Evolutionary conservation across 495 filamentous ascomycete genomes (phyloP).

Genomic region (Neurospora sp.): DNA sequence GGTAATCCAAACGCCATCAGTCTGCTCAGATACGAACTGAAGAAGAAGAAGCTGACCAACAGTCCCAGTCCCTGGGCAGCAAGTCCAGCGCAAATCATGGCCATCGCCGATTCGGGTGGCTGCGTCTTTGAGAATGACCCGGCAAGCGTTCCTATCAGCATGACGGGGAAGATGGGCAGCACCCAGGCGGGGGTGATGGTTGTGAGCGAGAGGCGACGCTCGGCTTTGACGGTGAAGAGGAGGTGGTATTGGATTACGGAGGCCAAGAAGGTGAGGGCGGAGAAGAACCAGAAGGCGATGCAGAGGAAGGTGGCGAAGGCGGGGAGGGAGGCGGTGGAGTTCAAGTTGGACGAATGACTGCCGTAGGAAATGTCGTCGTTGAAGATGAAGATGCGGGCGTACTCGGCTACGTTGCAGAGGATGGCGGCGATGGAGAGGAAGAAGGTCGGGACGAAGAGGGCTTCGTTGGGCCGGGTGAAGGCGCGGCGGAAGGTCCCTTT

Average conservation of each 20-base stretch:
- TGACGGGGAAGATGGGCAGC: conserved; percentile 45
- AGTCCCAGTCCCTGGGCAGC: conserved; percentile 44
- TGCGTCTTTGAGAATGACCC: conserved; percentile 29
- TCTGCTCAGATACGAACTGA: conserved; percentile 46
- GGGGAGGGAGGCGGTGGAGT: background rate
- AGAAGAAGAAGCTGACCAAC: conserved; percentile 40
- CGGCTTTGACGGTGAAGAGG: conserved; percentile 36
- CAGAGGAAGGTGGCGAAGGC: conserved; percentile 34
- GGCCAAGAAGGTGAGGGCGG: conserved; percentile 28
- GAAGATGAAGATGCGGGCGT: conserved; percentile 39
- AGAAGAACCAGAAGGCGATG: conserved; percentile 45
- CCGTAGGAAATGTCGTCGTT: conserved; percentile 21
- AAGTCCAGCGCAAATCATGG: conserved; percentile 39
- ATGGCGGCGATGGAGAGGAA: conserved; percentile 55
- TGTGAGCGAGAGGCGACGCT: conserved; percentile 23
- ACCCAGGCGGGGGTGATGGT: conserved; percentile 47
- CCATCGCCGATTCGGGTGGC: conserved; percentile 24
- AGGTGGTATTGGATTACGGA: conserved; percentile 42
- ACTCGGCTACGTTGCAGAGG: conserved; percentile 47
- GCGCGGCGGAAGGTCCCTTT: conserved; percentile 42
- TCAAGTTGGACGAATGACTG: too few species aligned
- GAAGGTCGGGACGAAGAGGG: conserved; percentile 59
- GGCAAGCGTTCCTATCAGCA: conserved; percentile 44
- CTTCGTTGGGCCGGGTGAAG: conserved; percentile 51
- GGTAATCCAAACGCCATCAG: conserved; percentile 52